Conservation (phyloP, 805 yeast genomes). For the Starmerella sp. region DNA sequence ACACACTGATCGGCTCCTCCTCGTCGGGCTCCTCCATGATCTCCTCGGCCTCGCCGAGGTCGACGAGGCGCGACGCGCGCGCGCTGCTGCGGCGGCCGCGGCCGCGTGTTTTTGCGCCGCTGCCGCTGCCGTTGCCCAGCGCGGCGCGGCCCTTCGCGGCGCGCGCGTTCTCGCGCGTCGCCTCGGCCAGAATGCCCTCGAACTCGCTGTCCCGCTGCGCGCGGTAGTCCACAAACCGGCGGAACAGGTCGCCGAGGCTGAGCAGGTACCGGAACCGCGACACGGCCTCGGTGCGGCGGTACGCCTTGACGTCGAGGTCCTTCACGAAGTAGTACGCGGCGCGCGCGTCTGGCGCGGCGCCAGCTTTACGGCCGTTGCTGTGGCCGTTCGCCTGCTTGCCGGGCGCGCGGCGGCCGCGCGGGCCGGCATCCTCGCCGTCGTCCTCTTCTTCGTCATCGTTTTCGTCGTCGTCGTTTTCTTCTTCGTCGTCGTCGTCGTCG, state of each 20-base stretch:
- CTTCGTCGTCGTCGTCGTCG: not conserved
- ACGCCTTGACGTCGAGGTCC: slow-evolving; percentile 8
- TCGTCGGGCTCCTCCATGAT: slow-evolving; percentile 13
- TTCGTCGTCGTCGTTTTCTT: not conserved
- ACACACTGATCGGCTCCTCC: slow-evolving; percentile 42
- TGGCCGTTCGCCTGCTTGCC: not conserved
- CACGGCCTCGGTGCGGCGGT: slow-evolving; percentile 43
- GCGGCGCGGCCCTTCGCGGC: slow-evolving; percentile 14
- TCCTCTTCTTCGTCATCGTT: not conserved
- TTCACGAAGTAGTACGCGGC: slow-evolving; percentile 11
- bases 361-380: not conserved
- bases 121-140: slow-evolving; percentile 38
- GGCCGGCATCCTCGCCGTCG: not conserved
- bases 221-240: slow-evolving; percentile 70
- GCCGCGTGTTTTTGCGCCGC: slow-evolving; percentile 10
- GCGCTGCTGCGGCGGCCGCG: slow-evolving; percentile 16
- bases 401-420: not conserved
- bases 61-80: slow-evolving; percentile 1
- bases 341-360: slow-evolving; percentile 5
- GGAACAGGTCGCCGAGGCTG: slow-evolving; percentile 70
- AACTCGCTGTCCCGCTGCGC: slow-evolving; percentile 67
- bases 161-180: slow-evolving; percentile 18
- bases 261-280: slow-evolving; percentile 67
- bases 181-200: slow-evolving; percentile 27
- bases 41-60: slow-evolving; percentile 35